phyloP scores from a whole-genome alignment of 768 basidiomycete genomes.

The Suillus subaureus region DNA sequence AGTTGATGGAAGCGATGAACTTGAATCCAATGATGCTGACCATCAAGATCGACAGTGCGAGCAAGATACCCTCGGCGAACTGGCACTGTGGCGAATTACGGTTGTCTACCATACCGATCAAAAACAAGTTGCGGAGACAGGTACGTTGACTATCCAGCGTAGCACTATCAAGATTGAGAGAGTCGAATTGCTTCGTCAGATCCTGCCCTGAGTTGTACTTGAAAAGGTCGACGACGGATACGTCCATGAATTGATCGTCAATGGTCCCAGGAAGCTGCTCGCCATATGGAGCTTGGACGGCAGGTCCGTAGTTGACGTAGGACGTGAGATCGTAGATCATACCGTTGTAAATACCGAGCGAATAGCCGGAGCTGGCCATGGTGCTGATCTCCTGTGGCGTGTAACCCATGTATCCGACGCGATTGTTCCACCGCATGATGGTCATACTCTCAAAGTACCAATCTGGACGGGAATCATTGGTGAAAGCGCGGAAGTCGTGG shows the following conservation, averaged over 20 bases:
- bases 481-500: conserved; percentile 93
- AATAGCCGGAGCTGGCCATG: conserved; percentile 61
- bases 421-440: conserved; percentile 84
- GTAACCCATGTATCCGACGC: conserved; percentile 87
- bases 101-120: conserved; percentile 89
- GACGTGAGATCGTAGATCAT: conserved; percentile 85
- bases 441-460: conserved; percentile 99
- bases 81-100: conserved; percentile 90
- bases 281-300: conserved; percentile 49
- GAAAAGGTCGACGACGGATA: conserved; percentile 74
- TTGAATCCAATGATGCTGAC: conserved; percentile 95
- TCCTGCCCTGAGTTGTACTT: conserved; percentile 73
- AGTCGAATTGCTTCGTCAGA: conserved; percentile 74
- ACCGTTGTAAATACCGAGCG: conserved; percentile 85
- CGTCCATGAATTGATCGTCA: conserved; percentile 71
- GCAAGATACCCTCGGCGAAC: conserved; percentile 89
- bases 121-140: conserved; percentile 92
- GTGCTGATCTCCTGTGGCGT: conserved; percentile 74
- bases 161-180: conserved; percentile 58
- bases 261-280: conserved; percentile 42
- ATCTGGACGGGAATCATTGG: conserved; percentile 90
- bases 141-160: conserved; percentile 74
- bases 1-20: conserved; percentile 89
- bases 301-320: conserved; percentile 76
- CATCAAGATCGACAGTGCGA: conserved; percentile 90